Base-by-base conservation (phyloP, 345 rosid genomes). In the Luvunga scandens region DNA sequence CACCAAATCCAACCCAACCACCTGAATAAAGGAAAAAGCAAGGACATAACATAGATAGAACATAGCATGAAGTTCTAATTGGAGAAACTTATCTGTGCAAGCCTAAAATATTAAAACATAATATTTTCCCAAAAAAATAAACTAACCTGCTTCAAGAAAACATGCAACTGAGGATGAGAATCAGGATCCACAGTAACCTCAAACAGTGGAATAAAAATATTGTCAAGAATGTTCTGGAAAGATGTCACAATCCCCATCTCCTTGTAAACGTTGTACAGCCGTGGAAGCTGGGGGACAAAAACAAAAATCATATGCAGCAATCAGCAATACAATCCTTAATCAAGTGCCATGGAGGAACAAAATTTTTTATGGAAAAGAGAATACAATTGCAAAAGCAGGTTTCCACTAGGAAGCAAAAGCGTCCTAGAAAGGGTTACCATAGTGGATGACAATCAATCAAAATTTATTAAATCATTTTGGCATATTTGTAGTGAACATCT, bases 171-270 rank as follows among this genome's bases (percentile, higher is more conserved):
- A 71, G 99, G 98, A 84, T 94, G 99, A 30, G 99, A 94, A 91
- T 97, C 93, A 22, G 99, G 99, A 89, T 97, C 98, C 19, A 94
- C 88, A 0, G 99, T 94, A 79, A 90, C 99, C 89, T 97, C 99
- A 83, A 97, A 94, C 39, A 97, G 91, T 42, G 99, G 99, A 77
- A 94, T 93, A 80, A 97, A 97, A 74, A 97, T 91, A 81, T 97
- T 97, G 87, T 97, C 98, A 42, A 97, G 95, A 84, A 97, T 97
- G 85, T 94, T 97, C 86, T 97, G 99, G 83, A 97, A 97, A 13
- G 98, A 97, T 64, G 98, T 97, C 85, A 97, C 98, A 27, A 97
- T 97, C 71, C 99, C 99, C 98, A 97, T 93, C 27, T 97, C 98
- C 89, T 94, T 97, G 97, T 97, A 97, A 1, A 97, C 55, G 65